These are phyloP conservation scores for Neurospora africana DNA, from an alignment of 495 filamentous ascomycete species.

Conservation along the genomic window DNA sequence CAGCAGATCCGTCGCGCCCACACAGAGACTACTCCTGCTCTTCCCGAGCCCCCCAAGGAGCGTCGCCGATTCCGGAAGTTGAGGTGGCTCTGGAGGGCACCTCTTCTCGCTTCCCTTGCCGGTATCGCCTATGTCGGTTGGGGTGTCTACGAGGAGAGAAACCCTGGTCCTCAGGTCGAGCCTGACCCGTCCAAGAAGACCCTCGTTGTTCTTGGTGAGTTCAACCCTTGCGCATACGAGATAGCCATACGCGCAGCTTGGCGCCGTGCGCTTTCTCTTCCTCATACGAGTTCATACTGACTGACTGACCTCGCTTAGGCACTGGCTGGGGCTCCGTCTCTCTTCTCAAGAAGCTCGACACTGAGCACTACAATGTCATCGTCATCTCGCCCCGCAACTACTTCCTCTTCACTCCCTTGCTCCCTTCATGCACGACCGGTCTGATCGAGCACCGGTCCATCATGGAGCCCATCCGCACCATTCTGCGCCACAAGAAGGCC, in stretches of 20 bases:
- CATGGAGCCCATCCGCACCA: slow-evolving; percentile 96
- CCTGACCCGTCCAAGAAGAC: slow-evolving; percentile 92
- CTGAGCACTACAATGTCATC: slow-evolving; percentile 96
- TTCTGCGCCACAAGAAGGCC: slow-evolving; percentile 84
- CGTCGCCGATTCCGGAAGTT: slow-evolving; percentile 31
- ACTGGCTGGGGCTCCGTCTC: slow-evolving; percentile 96
- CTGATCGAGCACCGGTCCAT: slow-evolving; percentile 97
- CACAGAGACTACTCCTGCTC: slow-evolving; percentile 21
- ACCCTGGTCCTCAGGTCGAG: slow-evolving; percentile 69
- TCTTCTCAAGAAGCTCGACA: slow-evolving; percentile 95
- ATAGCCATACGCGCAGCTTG: neutral
- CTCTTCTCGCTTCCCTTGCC: slow-evolving; percentile 57
- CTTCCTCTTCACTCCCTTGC: slow-evolving; percentile 97
- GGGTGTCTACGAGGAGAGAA: slow-evolving; percentile 67
- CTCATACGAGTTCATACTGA: slow-evolving; percentile 5
- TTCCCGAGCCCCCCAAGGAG: slow-evolving; percentile 24
- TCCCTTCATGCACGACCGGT: slow-evolving; percentile 94
- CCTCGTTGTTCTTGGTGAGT: slow-evolving; percentile 84
- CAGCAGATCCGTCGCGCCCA: slow-evolving; percentile 33
- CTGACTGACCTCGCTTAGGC: slow-evolving; percentile 39
- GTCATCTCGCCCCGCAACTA: slow-evolving; percentile 96
- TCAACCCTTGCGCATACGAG: neutral
- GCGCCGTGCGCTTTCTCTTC: neutral
- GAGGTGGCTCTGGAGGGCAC: slow-evolving; percentile 59
- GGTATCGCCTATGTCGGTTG: slow-evolving; percentile 64